Base-by-base conservation (phyloP, 2,329 filamentous ascomycete genomes). In the Phaeoacremonium minimum region DNA sequence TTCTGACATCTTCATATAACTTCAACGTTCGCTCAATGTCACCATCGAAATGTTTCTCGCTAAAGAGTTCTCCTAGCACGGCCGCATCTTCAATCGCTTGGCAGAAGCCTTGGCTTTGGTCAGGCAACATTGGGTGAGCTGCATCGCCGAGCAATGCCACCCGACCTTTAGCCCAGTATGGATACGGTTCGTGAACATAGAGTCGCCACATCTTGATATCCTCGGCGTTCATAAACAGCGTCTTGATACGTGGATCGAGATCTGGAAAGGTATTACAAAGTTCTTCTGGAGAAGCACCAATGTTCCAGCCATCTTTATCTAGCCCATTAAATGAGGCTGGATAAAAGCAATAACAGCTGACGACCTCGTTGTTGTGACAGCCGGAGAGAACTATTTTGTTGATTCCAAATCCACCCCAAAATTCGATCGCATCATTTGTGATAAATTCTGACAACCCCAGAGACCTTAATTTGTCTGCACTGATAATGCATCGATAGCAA, bases 271-370 rank as follows among this genome's bases (percentile, higher is more conserved):
- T 76, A 0, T 64, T 68, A 5, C 84, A 61, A 0, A 85, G 61
- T 44, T 83, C 76, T 37, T 79, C 75, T 1, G 76, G 64, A 0
- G 75, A 68, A 6, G 66, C 67, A 17, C 73, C 71, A 1, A 62
- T 62, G 0, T 70, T 75, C 79, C 80, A 84, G 8, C 66, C 68
- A 35, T 85, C 77, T 30, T 61, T 73, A 4, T 68, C 65, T 50
- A 78, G 84, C 51, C 85, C 77, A 6, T 76, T 75, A 40, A 69
- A 65, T 6, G 70, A 66, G 2, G 74, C 66, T 0, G 79, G 73
- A 56, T 82, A 84, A 65, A 84, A 84, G 59, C 80, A 83, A 59
- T 85, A 85, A 60, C 82, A 85, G 0, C 77, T 83, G 4, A 84
- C 64, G 3, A 84, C 60, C 42, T 73, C 73, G 36, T 80, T 80